phyloP scores from a whole-genome alignment of 1,284 basidiomycete species.

The Naganishia albida region DNA sequence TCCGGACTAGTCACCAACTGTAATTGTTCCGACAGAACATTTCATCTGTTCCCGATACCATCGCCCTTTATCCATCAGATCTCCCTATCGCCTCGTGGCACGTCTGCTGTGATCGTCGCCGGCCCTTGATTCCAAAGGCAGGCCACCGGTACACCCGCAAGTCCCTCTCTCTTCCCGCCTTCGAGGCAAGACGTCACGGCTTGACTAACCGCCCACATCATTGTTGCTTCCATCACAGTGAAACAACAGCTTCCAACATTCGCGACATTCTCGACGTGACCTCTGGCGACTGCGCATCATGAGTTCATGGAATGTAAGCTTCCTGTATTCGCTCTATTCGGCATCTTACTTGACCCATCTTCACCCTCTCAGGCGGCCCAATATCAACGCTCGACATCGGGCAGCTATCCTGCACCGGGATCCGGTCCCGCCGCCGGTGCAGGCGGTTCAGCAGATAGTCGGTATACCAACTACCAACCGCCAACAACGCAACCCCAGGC shows the following conservation, averaged over 20 bases:
- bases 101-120: background rate
- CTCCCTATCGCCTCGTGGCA: slow-evolving; percentile 25
- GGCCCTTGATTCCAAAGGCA: background rate
- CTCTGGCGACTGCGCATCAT: background rate
- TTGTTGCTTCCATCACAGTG: background rate
- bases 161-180: background rate
- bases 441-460: slow-evolving; percentile 8
- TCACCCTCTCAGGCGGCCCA: slow-evolving; percentile 1
- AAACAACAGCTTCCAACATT: background rate
- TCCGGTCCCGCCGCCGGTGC: background rate
- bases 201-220: background rate
- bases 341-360: background rate
- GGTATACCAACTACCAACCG: slow-evolving; percentile 15
- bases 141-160: background rate
- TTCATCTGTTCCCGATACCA: slow-evolving; percentile 28
- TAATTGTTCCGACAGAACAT: slow-evolving; percentile 2
- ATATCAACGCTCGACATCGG: slow-evolving; percentile 20
- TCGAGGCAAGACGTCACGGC: background rate
- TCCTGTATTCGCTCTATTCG: background rate
- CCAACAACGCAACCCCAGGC: slow-evolving; percentile 1
- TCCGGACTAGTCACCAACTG: slow-evolving; percentile 23
- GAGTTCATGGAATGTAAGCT: slow-evolving; percentile 23
- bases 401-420: slow-evolving; percentile 12
- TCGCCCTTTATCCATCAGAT: slow-evolving; percentile 11
- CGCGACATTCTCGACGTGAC: background rate